These are phyloP conservation scores for Xanthoceras sorbifolium DNA, from an alignment of 345 rosid species.

Conservation along the genomic window DNA sequence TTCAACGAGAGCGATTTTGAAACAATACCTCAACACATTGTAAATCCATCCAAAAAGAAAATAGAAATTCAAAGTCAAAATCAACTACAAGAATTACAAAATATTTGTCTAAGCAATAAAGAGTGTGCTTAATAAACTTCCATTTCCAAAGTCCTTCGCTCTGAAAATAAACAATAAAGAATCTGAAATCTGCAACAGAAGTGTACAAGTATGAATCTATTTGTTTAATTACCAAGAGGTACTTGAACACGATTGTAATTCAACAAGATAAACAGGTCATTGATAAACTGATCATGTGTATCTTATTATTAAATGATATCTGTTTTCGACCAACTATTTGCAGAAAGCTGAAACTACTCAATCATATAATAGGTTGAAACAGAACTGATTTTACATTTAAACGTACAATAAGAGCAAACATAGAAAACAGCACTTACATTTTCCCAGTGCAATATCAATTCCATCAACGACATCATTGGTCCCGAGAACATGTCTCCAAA, in stretches of 20 bases:
- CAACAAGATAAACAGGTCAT: background rate
- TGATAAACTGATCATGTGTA: background rate
- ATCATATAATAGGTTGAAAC: background rate
- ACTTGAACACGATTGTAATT: background rate
- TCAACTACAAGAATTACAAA: background rate
- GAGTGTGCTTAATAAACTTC: background rate
- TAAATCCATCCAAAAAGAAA: background rate
- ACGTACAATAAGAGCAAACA: conserved; percentile 1
- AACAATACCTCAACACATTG: background rate
- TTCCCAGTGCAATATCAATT: conserved; percentile 79
- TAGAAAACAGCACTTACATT: conserved; percentile 62
- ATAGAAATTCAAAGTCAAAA: background rate
- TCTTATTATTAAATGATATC: background rate
- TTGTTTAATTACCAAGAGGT: background rate
- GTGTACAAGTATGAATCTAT: background rate
- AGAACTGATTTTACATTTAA: background rate
- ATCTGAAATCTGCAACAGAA: background rate
- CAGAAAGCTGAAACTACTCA: background rate
- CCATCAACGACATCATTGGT: conserved; percentile 66
- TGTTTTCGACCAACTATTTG: background rate
- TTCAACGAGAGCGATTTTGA: background rate
- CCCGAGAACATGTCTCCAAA: conserved; percentile 93
- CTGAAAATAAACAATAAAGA: background rate
- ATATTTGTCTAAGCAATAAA: too few species aligned
- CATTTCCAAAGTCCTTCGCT: background rate